These are phyloP conservation scores for Pythium scleroteichum DNA, from an alignment of 352 stramenopile species.

Conservation along the genomic window DNA sequence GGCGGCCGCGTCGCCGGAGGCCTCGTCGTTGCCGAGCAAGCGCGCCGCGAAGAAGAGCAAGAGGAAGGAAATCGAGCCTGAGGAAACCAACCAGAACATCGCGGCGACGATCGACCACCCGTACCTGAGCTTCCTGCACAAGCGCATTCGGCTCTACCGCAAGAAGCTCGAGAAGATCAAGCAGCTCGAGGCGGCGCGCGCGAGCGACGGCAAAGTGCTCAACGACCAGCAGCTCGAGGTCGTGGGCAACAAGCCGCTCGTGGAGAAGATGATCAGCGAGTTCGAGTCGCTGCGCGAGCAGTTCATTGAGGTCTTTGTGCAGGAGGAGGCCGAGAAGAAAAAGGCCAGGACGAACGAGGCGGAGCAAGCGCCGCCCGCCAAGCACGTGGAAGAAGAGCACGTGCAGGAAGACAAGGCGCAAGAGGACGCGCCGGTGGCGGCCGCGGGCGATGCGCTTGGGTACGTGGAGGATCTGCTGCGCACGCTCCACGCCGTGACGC, in stretches of 20 bases:
- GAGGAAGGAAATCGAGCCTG: slow-evolving; percentile 23
- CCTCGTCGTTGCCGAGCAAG: slow-evolving; percentile 24
- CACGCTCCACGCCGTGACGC: slow-evolving; percentile 75
- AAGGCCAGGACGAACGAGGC: neutral
- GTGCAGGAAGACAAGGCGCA: neutral
- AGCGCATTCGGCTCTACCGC: slow-evolving; percentile 76
- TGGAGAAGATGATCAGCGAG: slow-evolving; percentile 78
- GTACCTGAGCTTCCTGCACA: slow-evolving; percentile 83
- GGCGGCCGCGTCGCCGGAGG: slow-evolving; percentile 8
- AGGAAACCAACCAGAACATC: slow-evolving; percentile 37
- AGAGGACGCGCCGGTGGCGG: slow-evolving; percentile 11
- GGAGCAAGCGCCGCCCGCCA: no score
- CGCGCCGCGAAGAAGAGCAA: slow-evolving; percentile 37
- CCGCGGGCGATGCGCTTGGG: slow-evolving; percentile 35
- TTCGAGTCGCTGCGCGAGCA: slow-evolving; percentile 77
- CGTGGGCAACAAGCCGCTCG: slow-evolving; percentile 53
- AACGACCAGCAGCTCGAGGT: slow-evolving; percentile 81
- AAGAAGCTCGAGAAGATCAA: slow-evolving; percentile 90
- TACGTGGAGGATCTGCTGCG: slow-evolving; percentile 74
- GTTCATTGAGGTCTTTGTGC: slow-evolving; percentile 65
- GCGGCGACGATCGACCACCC: slow-evolving; percentile 62
- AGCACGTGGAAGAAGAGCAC: neutral
- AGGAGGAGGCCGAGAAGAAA: slow-evolving; percentile 46
- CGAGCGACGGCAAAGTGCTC: slow-evolving; percentile 55
- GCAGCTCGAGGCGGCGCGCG: slow-evolving; percentile 46